Conservation (phyloP, 805 yeast species). For the Yarrowia hollandica region DNA sequence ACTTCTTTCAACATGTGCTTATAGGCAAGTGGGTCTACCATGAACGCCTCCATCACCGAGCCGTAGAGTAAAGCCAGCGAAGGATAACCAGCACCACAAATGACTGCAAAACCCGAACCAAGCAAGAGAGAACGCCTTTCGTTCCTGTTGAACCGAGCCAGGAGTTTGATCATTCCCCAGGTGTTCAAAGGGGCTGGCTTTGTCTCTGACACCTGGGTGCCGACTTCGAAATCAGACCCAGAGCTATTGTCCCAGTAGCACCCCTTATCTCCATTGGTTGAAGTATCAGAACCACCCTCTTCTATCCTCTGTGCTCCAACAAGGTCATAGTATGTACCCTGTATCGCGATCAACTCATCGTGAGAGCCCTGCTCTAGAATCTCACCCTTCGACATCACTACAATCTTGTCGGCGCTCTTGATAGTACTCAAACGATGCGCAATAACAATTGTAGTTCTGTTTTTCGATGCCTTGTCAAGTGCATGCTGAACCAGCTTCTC, state of each 20-base stretch:
- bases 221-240: background rate
- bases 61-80: constrained; percentile 44
- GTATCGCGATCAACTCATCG: constrained; percentile 39
- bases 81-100: constrained; percentile 45
- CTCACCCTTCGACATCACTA: constrained; percentile 53
- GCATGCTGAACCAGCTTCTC: constrained; percentile 47
- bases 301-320: constrained; percentile 43
- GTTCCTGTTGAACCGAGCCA: constrained; percentile 35
- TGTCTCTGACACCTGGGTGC: background rate
- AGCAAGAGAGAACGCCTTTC: constrained; percentile 36
- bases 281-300: background rate
- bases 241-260: background rate
- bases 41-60: constrained; percentile 41
- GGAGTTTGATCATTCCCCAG: constrained; percentile 31
- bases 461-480: constrained; percentile 41
- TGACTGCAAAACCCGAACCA: constrained; percentile 38
- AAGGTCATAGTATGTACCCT: constrained; percentile 39
- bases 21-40: constrained; percentile 40
- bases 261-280: background rate
- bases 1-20: constrained; percentile 41
- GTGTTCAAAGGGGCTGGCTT: background rate
- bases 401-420: constrained; percentile 55
- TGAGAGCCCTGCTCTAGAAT: constrained; percentile 52
- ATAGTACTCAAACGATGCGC: constrained; percentile 61
- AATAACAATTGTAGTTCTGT: constrained; percentile 54